Conservation (phyloP, 208 protist species). For the Herpetomonas tarakana region DNA sequence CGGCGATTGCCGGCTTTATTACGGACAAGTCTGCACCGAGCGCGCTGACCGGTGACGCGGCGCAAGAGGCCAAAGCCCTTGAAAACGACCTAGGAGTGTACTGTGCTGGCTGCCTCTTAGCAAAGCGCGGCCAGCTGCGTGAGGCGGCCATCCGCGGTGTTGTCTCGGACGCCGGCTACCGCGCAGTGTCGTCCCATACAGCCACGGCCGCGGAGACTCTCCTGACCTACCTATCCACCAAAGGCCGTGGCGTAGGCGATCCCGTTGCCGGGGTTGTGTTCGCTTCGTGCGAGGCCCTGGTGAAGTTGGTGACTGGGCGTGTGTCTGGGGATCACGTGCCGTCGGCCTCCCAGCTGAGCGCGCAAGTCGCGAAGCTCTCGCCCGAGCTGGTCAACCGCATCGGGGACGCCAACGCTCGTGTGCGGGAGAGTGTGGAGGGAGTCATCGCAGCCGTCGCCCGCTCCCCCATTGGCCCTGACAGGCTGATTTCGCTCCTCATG, state of each 20-base stretch:
- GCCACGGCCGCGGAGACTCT: conserved; percentile 33
- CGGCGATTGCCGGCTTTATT: conserved; percentile 34
- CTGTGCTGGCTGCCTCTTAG: conserved; percentile 68
- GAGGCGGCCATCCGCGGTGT: conserved; percentile 74
- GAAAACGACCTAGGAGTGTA: conserved; percentile 70
- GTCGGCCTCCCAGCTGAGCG: conserved; percentile 12
- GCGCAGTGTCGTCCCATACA: conserved; percentile 42
- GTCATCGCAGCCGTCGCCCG: conserved; percentile 48
- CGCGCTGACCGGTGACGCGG: conserved; percentile 33
- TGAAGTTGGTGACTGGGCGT: conserved; percentile 42
- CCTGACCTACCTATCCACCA: conserved; percentile 59
- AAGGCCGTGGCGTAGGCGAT: conserved; percentile 68
- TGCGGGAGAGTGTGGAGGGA: conserved; percentile 62
- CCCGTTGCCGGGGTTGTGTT: conserved; percentile 61
- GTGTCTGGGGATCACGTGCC: conserved; percentile 23
- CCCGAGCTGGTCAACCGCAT: conserved; percentile 52
- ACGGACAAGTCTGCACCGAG: conserved; percentile 28
- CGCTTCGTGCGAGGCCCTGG: conserved; percentile 59
- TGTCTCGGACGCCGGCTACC: conserved; percentile 40
- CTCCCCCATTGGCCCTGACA: conserved; percentile 44
- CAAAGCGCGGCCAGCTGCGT: conserved; percentile 54
- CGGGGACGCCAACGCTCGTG: conserved; percentile 70
- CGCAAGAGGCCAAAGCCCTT: conserved; percentile 33
- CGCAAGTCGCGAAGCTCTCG: conserved; percentile 29
- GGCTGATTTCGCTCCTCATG: conserved; percentile 47